Evolutionary conservation across 768 basidiomycete genomes (phyloP).

Genomic region (Astraeus odoratus): DNA sequence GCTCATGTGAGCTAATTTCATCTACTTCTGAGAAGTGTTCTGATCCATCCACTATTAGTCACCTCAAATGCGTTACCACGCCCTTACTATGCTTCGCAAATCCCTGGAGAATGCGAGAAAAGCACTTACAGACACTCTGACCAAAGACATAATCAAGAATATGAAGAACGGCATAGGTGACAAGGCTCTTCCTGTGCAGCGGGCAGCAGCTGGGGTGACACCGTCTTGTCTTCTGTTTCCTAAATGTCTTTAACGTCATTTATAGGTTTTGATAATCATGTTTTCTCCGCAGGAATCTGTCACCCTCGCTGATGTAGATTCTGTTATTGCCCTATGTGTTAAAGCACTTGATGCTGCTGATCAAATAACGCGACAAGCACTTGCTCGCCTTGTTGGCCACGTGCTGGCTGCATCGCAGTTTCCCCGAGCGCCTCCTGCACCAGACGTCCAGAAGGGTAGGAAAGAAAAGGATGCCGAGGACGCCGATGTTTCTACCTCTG

Average conservation of each 20-base stretch:
- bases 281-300: conserved; percentile 51
- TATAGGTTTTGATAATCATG: conserved; percentile 49
- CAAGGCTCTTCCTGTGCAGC: conserved; percentile 79
- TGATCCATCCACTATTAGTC: conserved; percentile 38
- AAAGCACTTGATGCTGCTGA: conserved; percentile 79
- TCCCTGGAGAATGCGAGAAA: conserved; percentile 73
- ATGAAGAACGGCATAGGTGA: conserved; percentile 70
- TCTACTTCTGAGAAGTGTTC: conserved; percentile 1
- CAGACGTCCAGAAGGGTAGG: conserved; percentile 53
- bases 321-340: conserved; percentile 56
- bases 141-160: conserved; percentile 81
- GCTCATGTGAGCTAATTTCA: conserved; percentile 51
- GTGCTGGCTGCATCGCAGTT: conserved; percentile 80
- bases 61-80: conserved; percentile 76
- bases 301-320: conserved; percentile 68
- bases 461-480: conserved; percentile 61
- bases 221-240: neutral
- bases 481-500: conserved; percentile 45
- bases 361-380: conserved; percentile 72
- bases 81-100: conserved; percentile 71
- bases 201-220: conserved; percentile 71
- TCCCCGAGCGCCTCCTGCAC: conserved; percentile 41
- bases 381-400: conserved; percentile 76
- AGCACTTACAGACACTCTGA: conserved; percentile 70
- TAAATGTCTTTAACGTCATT: conserved; percentile 3